Evolutionary conservation across 208 protist species (phyloP), one percentile per base, ranked within the genome.

Genomic region (Leishmania aethiopica): DNA sequence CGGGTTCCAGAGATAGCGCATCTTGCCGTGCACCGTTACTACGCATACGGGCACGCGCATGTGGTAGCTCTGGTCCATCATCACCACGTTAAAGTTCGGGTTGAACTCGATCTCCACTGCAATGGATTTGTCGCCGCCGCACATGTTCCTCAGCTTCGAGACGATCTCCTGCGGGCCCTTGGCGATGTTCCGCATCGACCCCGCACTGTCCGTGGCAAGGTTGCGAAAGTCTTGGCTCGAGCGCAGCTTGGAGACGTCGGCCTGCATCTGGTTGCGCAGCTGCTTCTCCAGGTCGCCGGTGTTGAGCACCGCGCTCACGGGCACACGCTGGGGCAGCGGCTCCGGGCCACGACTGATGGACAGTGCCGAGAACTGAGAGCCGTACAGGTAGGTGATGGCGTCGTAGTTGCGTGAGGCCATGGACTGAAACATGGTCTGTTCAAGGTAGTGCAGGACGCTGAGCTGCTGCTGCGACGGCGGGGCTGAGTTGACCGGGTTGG

Each of bases 1-100:
- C 62, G 92, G 91, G 60, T 89, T 93, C 92, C 92, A 96, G 59
- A 84, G 70, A 78, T 92, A 95, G 67, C 86, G 80, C 45, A 97
- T 86, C 71, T 87, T 89, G n/a, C 92, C 92, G 85, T 98, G 95
- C 37, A 98, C 74, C 19, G 92, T 98, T 25, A 95, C 40, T 22
- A 97, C 78, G 66, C 87, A 93, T 0, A 92, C 92, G 7, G 90
- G 92, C 32, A 91, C 81, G 47, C 90, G 89, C 88, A 96, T 88
- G 64, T 86, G 83, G 78, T 55, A 82, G 75, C 74, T 86, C 37
- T 83, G 72, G 67, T 86, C 78, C 83, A 86, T 82, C 73, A 83
- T 90, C 6, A 87, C 72, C 47, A 97, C 90, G 81, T 91, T 95
- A 69, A 90, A 93, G 86, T 92, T 96, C 28, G 86, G 79, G 79